These are phyloP conservation scores for Wickerhamiella brachini DNA, from an alignment of 805 yeast species.

Conservation along the genomic window DNA sequence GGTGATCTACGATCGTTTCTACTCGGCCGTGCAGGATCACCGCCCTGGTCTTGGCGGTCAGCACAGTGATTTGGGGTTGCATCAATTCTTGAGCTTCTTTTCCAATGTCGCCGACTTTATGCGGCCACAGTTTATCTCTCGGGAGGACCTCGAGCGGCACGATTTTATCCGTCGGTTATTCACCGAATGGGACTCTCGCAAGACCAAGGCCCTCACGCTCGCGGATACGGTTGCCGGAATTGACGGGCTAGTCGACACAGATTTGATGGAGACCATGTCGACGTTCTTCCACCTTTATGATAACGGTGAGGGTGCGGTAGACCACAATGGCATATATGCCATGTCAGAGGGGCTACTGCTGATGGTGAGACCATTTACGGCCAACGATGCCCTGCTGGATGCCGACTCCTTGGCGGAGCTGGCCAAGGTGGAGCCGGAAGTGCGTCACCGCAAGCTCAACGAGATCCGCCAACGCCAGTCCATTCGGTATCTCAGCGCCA, in stretches of 20 bases:
- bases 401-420: constrained; percentile 36
- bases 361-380: constrained; percentile 77
- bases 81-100: constrained; percentile 60
- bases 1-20: constrained; percentile 72
- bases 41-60: constrained; percentile 32
- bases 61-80: constrained; percentile 57
- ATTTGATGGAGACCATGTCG: constrained; percentile 64
- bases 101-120: constrained; percentile 69
- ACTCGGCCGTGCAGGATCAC: constrained; percentile 57
- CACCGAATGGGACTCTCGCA: constrained; percentile 51
- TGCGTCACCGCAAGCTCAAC: constrained; percentile 45
- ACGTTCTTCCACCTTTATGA: constrained; percentile 72
- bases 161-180: constrained; percentile 53
- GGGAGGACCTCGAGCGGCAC: constrained; percentile 18
- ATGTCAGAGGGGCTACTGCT: constrained; percentile 78
- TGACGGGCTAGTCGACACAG: constrained; percentile 52
- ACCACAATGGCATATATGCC: constrained; percentile 65
- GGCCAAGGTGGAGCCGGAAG: constrained; percentile 27
- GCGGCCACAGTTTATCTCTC: constrained; percentile 21
- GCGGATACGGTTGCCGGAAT: constrained; percentile 62
- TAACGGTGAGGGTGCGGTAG: constrained; percentile 44
- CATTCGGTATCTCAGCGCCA: constrained; percentile 62
- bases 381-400: constrained; percentile 47
- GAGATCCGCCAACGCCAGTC: constrained; percentile 30
- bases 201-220: constrained; percentile 41